phyloP scores from a whole-genome alignment of 1,284 basidiomycete species.

The Cutaneotrichosporon dermatis region DNA sequence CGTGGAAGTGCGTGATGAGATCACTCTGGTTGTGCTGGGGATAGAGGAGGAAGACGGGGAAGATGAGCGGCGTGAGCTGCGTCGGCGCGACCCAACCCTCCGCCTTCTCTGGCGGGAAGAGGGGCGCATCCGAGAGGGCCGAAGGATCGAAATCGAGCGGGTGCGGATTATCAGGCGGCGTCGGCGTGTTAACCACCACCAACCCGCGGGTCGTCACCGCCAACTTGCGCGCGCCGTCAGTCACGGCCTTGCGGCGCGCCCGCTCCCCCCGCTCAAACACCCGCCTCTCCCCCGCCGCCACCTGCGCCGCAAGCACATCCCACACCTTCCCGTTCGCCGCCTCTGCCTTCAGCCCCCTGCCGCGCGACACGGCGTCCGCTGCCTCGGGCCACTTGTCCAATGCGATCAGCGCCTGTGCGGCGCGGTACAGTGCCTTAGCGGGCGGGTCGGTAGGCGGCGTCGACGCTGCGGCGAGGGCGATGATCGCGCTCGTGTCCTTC shows the following conservation, averaged over 20 bases:
- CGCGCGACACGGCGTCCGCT: conserved; percentile 66
- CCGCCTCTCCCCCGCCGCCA: conserved; percentile 25
- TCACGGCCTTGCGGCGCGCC: conserved; percentile 30
- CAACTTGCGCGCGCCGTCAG: conserved; percentile 28
- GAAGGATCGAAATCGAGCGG: conserved; percentile 54
- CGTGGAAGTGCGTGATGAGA: conserved; percentile 78
- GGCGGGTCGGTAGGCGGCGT: conserved; percentile 45
- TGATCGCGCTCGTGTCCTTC: conserved; percentile 71
- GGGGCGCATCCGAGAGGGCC: conserved; percentile 27
- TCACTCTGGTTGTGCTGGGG: conserved; percentile 85
- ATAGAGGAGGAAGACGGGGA: conserved; percentile 89
- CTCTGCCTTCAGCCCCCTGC: conserved; percentile 24
- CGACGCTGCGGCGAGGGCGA: conserved; percentile 57
- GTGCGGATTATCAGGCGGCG: conserved; percentile 57
- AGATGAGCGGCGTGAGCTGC: conserved; percentile 60
- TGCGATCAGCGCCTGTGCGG: conserved; percentile 66
- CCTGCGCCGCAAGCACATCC: conserved; percentile 20
- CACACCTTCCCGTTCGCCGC: conserved; percentile 22
- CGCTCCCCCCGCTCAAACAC: conserved; percentile 35
- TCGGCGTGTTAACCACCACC: conserved; percentile 36
- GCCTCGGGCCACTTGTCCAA: conserved; percentile 73
- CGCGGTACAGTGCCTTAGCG: conserved; percentile 79
- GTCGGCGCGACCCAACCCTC: conserved; percentile 56
- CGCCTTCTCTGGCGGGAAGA: conserved; percentile 36
- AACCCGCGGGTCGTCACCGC: conserved; percentile 39